These are phyloP conservation scores for Biscogniauxia marginata DNA, from an alignment of 2,329 filamentous ascomycete species.

Conservation along the genomic window DNA sequence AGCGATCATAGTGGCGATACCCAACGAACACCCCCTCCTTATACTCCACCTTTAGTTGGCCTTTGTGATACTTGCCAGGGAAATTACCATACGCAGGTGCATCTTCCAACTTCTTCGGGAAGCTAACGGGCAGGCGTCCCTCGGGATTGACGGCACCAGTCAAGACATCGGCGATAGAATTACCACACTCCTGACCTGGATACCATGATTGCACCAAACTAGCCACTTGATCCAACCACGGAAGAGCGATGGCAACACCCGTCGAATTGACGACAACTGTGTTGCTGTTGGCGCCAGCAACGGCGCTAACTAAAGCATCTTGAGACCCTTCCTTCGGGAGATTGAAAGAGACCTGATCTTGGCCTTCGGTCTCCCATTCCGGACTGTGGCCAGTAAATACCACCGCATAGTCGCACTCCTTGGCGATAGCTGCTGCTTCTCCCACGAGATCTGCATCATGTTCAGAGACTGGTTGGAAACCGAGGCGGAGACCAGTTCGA, in stretches of 20 bases:
- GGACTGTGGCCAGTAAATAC: constrained; percentile 63
- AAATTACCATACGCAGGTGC: constrained; percentile 66
- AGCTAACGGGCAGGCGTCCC: constrained; percentile 62
- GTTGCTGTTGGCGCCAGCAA: constrained; percentile 57
- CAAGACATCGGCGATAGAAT: constrained; percentile 65
- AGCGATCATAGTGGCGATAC: constrained; percentile 66
- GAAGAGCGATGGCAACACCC: constrained; percentile 61
- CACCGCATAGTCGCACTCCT: constrained; percentile 59
- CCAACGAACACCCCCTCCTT: constrained; percentile 70
- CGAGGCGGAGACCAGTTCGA: constrained; percentile 32
- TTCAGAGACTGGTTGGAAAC: constrained; percentile 32
- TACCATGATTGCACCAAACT: constrained; percentile 68
- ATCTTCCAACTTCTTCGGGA: constrained; percentile 59
- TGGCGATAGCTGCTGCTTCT: constrained; percentile 58
- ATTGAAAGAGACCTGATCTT: constrained; percentile 72
- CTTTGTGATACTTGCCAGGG: constrained; percentile 42
- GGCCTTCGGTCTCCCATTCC: constrained; percentile 50
- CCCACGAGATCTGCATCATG: constrained; percentile 37
- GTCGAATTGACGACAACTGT: constrained; percentile 61
- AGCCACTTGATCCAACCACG: constrained; percentile 54
- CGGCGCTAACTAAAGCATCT: constrained; percentile 56
- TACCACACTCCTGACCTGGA: constrained; percentile 67
- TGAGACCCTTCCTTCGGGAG: constrained; percentile 61
- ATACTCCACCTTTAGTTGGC: constrained; percentile 59
- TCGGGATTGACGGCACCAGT: constrained; percentile 64